Evolutionary conservation across 306 rosid genomes (phyloP).

Genomic region (Quercus engelmannii): DNA sequence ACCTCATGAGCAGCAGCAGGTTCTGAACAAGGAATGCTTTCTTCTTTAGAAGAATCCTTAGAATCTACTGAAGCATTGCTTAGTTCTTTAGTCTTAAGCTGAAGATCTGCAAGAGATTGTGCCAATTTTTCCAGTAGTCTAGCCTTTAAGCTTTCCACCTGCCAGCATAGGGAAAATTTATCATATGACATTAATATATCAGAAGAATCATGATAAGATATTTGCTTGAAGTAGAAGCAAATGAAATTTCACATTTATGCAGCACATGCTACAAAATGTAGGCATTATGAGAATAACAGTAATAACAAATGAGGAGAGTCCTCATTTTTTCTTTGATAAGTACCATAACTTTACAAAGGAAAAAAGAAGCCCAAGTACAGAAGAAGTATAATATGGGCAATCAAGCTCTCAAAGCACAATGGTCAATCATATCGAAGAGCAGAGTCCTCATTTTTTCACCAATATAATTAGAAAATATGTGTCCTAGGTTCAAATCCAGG

Average conservation of each 20-base stretch:
- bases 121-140: conserved; percentile 81
- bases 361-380: too few species aligned
- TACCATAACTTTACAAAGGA: too few species aligned
- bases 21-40: conserved; percentile 23
- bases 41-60: conserved; percentile 26
- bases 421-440: too few species aligned
- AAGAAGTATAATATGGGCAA: too few species aligned
- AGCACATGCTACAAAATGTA: not conserved
- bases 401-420: too few species aligned
- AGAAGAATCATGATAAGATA: not conserved
- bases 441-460: not conserved
- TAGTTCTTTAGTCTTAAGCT: conserved; percentile 56
- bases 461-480: not conserved
- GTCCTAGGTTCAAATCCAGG: too few species aligned
- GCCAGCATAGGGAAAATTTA: conserved; percentile 37
- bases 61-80: conserved; percentile 43
- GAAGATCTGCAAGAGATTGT: conserved; percentile 63
- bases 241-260: not conserved
- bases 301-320: not conserved
- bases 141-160: conserved; percentile 79
- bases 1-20: conserved; percentile 66
- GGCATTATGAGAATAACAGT: not conserved
- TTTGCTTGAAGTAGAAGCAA: not conserved
- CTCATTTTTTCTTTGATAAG: not conserved
- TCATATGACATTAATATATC: conserved; percentile 20